Evolutionary conservation across 129 eudicot genomes (phyloP).

Genomic region (Smallanthus sonchifolius): DNA sequence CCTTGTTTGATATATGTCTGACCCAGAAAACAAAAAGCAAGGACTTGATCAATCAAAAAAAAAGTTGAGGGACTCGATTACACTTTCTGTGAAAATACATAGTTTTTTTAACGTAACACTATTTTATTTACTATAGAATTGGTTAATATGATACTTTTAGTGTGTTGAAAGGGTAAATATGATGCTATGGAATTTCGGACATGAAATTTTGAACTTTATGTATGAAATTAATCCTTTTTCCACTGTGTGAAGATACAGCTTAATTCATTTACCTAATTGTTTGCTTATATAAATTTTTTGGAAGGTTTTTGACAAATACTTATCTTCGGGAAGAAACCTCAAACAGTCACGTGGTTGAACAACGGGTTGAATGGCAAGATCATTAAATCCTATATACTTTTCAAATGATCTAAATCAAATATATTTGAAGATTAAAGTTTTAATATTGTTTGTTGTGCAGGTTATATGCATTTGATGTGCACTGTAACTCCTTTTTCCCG

Average conservation of each 20-base stretch:
- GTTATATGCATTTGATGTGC: constrained; percentile 98
- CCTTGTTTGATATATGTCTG: neutral
- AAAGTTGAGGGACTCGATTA: neutral
- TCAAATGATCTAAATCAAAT: neutral
- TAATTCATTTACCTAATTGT: neutral
- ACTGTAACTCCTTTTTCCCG: constrained; percentile 99
- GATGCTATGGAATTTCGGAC: neutral
- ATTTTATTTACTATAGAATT: neutral
- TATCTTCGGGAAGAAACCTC: constrained; percentile 98
- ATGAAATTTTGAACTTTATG: neutral
- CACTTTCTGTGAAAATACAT: neutral
- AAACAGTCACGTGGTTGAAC: constrained; percentile 95
- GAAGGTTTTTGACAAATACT: constrained; percentile 90
- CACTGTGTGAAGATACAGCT: neutral
- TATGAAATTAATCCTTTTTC: neutral
- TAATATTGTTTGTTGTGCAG: constrained; percentile 41
- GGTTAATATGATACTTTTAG: neutral
- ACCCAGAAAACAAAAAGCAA: neutral
- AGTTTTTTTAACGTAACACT: neutral
- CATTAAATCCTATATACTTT: constrained; percentile 6
- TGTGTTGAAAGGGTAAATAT: neutral
- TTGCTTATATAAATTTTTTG: neutral
- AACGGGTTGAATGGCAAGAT: constrained; percentile 96
- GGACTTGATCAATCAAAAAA: neutral
- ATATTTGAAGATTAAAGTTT: neutral